Conservation (phyloP, 805 yeast genomes). For the Candida easanensis region DNA sequence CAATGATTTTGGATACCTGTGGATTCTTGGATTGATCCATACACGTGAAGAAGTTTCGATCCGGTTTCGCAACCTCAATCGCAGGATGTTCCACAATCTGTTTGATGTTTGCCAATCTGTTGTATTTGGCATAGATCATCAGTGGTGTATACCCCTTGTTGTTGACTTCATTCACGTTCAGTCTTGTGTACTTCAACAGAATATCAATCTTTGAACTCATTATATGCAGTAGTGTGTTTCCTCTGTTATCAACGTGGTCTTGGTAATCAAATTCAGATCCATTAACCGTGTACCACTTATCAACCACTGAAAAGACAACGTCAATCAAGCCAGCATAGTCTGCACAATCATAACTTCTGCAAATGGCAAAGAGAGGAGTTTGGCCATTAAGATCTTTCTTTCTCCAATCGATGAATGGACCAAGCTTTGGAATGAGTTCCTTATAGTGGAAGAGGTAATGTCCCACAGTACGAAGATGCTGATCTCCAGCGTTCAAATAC, state of each 20-base stretch:
- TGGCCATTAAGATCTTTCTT: conserved; percentile 60
- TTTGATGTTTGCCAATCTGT: conserved; percentile 56
- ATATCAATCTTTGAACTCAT: conserved; percentile 48
- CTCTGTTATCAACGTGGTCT: conserved; percentile 69
- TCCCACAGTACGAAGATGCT: conserved; percentile 58
- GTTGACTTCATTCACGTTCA: conserved; percentile 62
- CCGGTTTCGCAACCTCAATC: conserved; percentile 39
- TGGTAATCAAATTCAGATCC: conserved; percentile 39
- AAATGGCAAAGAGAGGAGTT: conserved; percentile 74
- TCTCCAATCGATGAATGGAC: conserved; percentile 67
- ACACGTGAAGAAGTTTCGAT: conserved; percentile 32
- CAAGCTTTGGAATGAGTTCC: conserved; percentile 49
- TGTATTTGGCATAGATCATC: conserved; percentile 66
- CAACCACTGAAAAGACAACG: conserved; percentile 43
- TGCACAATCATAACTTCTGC: conserved; percentile 78
- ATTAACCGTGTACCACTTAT: conserved; percentile 38
- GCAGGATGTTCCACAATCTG: conserved; percentile 48
- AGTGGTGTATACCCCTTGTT: conserved; percentile 62
- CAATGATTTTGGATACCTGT: conserved; percentile 34
- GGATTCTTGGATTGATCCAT: conserved; percentile 45
- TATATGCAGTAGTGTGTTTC: conserved; percentile 77
- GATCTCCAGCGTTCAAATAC: conserved; percentile 53
- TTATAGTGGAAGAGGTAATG: conserved; percentile 67
- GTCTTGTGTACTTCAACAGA: conserved; percentile 34
- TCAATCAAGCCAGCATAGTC: conserved; percentile 50